phyloP scores from a whole-genome alignment of 2,329 filamentous ascomycete species.

The Penicillium sp. region DNA sequence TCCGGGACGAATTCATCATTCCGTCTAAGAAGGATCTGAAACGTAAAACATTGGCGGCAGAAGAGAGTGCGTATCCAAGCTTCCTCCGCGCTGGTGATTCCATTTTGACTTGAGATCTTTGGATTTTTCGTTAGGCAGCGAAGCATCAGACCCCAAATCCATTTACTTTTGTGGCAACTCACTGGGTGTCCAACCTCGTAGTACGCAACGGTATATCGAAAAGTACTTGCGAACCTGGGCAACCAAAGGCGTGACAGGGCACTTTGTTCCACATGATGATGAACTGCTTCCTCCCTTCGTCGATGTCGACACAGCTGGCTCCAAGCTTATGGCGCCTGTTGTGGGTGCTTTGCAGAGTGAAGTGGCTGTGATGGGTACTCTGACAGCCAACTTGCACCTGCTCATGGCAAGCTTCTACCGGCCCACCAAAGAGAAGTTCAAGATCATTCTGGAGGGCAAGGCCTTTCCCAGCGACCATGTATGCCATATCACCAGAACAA shows the following conservation, averaged over 20 bases:
- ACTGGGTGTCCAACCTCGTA: conserved; percentile 77
- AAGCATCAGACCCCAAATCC: conserved; percentile 49
- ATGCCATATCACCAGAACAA: conserved; percentile 30
- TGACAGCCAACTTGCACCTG: conserved; percentile 80
- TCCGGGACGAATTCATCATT: conserved; percentile 73
- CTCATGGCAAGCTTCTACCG: conserved; percentile 83
- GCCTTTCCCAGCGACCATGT: conserved; percentile 87
- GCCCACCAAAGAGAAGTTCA: conserved; percentile 66
- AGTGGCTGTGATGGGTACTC: conserved; percentile 83
- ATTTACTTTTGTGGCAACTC: conserved; percentile 92
- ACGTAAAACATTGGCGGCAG: conserved; percentile 57
- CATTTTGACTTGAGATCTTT: not conserved
- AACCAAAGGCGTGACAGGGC: conserved; percentile 79
- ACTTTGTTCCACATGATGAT: conserved; percentile 71
- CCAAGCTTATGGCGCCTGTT: conserved; percentile 68
- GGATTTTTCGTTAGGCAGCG: conserved; percentile 18
- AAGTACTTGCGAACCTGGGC: conserved; percentile 82
- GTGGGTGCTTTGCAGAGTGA: conserved; percentile 74
- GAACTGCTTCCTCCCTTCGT: conserved; percentile 73
- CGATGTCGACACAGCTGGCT: conserved; percentile 74
- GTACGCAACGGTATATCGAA: conserved; percentile 65
- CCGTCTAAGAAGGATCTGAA: conserved; percentile 73
- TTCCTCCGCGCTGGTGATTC: not conserved
- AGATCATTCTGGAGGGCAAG: conserved; percentile 86
- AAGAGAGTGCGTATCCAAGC: conserved; percentile 27